Evolutionary conservation across 179 eudicot species (phyloP).

Genomic region (Spinacia oleracea): DNA sequence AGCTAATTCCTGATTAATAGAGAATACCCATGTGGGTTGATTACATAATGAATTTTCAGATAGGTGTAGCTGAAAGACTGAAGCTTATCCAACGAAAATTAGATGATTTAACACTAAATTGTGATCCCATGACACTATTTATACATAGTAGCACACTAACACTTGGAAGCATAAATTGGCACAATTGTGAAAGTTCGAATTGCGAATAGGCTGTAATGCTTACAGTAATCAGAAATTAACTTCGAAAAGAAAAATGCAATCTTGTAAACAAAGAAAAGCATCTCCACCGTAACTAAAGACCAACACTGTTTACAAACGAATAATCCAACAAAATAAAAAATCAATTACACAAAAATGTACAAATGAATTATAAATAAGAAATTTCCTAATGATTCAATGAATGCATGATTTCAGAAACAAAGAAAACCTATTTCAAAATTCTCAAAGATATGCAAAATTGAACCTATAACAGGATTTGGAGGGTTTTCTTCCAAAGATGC

Average conservation of each 20-base stretch:
- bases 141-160: not conserved
- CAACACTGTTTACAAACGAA: not conserved
- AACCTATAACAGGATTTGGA: not conserved
- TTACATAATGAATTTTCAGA: not conserved
- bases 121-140: not conserved
- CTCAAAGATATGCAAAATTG: not conserved
- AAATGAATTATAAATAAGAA: not conserved
- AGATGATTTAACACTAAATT: not conserved
- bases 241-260: not conserved
- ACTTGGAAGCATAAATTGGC: not conserved
- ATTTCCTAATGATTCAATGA: not conserved
- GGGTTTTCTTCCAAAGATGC: constrained; percentile 3
- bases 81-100: not conserved
- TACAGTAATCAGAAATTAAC: not conserved
- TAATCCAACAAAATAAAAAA: no score
- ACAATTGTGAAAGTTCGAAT: not conserved
- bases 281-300: not conserved
- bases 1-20: not conserved
- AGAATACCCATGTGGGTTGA: not conserved
- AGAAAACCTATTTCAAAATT: constrained; percentile 6
- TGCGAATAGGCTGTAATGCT: not conserved
- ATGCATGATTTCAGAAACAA: not conserved
- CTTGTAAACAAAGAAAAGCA: constrained; percentile 14
- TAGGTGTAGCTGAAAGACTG: not conserved
- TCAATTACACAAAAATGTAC: not conserved